Evolutionary conservation across 2,329 filamentous ascomycete genomes (phyloP).

Genomic region (Cercospora zeina): DNA sequence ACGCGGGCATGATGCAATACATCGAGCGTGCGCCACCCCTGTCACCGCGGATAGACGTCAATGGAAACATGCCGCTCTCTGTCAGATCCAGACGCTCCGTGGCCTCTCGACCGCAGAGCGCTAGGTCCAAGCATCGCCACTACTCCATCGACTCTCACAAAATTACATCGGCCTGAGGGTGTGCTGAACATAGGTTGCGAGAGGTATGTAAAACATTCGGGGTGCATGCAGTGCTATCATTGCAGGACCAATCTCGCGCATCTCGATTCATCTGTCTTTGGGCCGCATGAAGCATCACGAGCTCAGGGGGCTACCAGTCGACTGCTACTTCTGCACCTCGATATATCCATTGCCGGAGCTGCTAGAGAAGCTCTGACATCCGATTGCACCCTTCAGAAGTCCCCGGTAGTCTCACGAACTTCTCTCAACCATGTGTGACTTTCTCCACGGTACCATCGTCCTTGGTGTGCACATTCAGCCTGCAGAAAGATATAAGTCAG

Average conservation of each 20-base stretch:
- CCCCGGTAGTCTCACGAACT: not conserved
- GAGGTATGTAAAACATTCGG: not conserved
- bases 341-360: not conserved
- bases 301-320: not conserved
- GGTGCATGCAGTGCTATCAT: not conserved
- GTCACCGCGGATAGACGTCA: not conserved
- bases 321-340: not conserved
- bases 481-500: slow-evolving; percentile 22
- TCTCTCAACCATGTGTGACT: slow-evolving; percentile 48
- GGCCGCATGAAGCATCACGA: not conserved
- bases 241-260: not conserved
- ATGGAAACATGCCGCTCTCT: not conserved
- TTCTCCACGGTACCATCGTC: slow-evolving; percentile 53
- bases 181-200: not conserved
- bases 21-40: not conserved
- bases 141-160: too few species aligned
- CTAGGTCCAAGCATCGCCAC: not conserved
- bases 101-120: too few species aligned
- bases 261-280: not conserved
- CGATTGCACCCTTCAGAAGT: not conserved
- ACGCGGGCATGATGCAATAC: slow-evolving; percentile 14
- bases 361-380: not conserved
- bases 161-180: not conserved
- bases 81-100: not conserved
- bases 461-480: slow-evolving; percentile 52